Base-by-base conservation (phyloP, 495 filamentous ascomycete species). In the Penicillium chermesinum region DNA sequence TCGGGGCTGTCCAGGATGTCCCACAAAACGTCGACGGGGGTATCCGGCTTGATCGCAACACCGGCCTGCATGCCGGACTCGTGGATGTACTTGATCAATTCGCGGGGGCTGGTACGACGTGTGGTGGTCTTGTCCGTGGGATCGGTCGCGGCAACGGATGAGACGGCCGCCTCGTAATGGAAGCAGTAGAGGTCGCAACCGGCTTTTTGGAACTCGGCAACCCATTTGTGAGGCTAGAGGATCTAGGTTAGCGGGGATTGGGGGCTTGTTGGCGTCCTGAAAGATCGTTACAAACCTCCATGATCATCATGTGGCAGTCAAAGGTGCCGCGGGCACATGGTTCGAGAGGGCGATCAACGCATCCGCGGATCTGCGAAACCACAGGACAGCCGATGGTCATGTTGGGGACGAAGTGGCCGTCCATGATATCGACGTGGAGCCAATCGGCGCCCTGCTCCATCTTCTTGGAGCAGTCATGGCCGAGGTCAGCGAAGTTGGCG, bases 261-360 rank as follows among this genome's bases (percentile, higher is more conserved):
- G 13, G 27, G 44, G 14, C 48, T 38, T 30, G 17, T 15, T 27
- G 10, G 38, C 38, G 37, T 45, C 39, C 20, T 30, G 40, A 4
- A n/a, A 37, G 9, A 13, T 20, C 10, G 43, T 50, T 18, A 25
- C 62, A 41, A 25, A 93, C 90, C 87, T 98, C 93, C 57, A 86
- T 83, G 58, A 98, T 95, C 93, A 98, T 98, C 94, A 98, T 97
- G 66, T 98, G 93, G 79, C 93, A 98, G 69, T 98, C 93, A 59
- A 98, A 98, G 20, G 93, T 96, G 18, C 93, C 93, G 58, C 81
- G 85, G 3, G 85, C 87, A 53, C 81, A 67, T 30, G 73, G 69
- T 48, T 68, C 52, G 35, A 57, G 64, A 2, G 78, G 85, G 18
- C 77, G 72, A 36, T 84, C 82, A 45, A 98, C 89, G 58, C 94